These are phyloP conservation scores for Berberis vulgaris DNA, from an alignment of 164 flowering plant genomes.

Conservation along the genomic window DNA sequence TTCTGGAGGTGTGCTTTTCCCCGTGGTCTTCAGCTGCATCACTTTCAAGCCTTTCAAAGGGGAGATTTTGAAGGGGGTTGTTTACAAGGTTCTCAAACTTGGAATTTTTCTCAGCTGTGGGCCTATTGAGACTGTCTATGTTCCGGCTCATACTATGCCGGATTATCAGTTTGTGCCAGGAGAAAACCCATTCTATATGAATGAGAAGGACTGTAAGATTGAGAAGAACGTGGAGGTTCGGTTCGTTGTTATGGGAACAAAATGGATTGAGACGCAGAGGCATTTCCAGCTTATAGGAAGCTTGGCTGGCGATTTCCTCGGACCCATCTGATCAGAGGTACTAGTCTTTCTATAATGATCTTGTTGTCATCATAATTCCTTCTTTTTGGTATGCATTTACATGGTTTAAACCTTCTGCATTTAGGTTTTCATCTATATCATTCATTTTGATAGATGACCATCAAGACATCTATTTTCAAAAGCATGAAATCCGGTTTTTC, in stretches of 20 bases:
- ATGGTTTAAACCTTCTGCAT: no score
- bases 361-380: no score
- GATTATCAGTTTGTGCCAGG: slow-evolving; percentile 49
- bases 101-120: slow-evolving; percentile 70
- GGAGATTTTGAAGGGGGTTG: slow-evolving; percentile 54
- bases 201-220: slow-evolving; percentile 39
- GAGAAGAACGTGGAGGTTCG: slow-evolving; percentile 35
- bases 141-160: slow-evolving; percentile 46
- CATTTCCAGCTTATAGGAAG: slow-evolving; percentile 37
- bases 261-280: slow-evolving; percentile 31
- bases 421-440: no score
- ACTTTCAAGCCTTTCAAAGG: slow-evolving; percentile 61
- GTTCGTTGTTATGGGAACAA: slow-evolving; percentile 20
- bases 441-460: no score
- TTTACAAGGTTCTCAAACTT: slow-evolving; percentile 48
- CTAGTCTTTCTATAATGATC: no score
- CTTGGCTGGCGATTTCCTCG: slow-evolving; percentile 49
- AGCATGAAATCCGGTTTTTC: no score
- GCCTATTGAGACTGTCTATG: slow-evolving; percentile 49
- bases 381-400: no score
- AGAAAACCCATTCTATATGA: slow-evolving; percentile 57
- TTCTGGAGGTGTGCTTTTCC: slow-evolving; percentile 64
- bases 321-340: slow-evolving; percentile 21
- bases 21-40: slow-evolving; percentile 52
- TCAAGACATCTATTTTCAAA: no score